Conservation (phyloP, 306 rosid species). For the Pterocarpus santalinus region DNA sequence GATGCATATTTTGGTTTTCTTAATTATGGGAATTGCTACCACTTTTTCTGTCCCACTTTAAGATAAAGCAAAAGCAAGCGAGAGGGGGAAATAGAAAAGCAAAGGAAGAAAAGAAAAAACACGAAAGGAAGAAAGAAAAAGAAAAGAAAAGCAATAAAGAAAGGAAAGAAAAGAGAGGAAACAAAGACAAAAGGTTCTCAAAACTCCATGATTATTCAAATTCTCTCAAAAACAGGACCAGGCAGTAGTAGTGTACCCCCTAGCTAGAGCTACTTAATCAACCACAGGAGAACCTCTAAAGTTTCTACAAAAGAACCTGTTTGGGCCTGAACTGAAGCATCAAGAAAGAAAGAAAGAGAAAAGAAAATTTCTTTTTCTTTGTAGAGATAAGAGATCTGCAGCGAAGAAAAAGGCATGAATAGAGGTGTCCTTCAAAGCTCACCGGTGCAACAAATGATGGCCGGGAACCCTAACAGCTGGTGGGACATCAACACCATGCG, state of each 20-base stretch:
- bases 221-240: slow-evolving; percentile 55
- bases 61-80: slow-evolving; percentile 66
- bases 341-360: slow-evolving; percentile 29
- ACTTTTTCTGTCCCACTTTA: slow-evolving; percentile 84
- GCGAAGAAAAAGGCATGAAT: slow-evolving; percentile 55
- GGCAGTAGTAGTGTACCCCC: not conserved
- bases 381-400: not conserved
- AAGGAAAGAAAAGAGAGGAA: slow-evolving; percentile 40
- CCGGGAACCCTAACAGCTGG: slow-evolving; percentile 79
- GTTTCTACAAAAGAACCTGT: too few species aligned
- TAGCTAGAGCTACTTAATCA: too few species aligned
- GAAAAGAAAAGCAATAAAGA: slow-evolving; percentile 18
- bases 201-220: slow-evolving; percentile 74
- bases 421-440: slow-evolving; percentile 45
- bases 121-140: not conserved
- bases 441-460: slow-evolving; percentile 79
- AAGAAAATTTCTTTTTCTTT: slow-evolving; percentile 1
- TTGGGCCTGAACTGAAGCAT: too few species aligned
- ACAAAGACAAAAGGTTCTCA: slow-evolving; percentile 54
- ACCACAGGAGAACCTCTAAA: too few species aligned
- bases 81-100: slow-evolving; percentile 35
- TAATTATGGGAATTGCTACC: slow-evolving; percentile 64
- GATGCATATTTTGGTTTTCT: slow-evolving; percentile 53
- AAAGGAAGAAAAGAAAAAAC: slow-evolving; percentile 43
- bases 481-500: not conserved